phyloP scores from a whole-genome alignment of 192 early-diverging fungal genomes.

The Gigaspora rosea region DNA sequence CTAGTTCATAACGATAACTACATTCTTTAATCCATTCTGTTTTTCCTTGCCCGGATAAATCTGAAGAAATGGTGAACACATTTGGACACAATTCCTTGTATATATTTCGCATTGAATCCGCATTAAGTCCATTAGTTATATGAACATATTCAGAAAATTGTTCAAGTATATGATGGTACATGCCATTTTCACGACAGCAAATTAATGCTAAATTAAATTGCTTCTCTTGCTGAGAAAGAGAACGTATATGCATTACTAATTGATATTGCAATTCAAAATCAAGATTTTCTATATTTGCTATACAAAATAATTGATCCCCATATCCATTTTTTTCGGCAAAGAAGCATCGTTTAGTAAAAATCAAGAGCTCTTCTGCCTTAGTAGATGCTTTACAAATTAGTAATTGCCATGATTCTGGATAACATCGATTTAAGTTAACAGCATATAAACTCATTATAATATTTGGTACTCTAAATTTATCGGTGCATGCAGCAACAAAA shows the following conservation, averaged over 20 bases:
- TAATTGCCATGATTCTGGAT: constrained; percentile 34
- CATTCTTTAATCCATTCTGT: constrained; percentile 28
- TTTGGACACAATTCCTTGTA: constrained; percentile 31
- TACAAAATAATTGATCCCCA: constrained; percentile 19
- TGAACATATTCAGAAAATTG: constrained; percentile 34
- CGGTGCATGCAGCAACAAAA: constrained; percentile 32
- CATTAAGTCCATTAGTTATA: constrained; percentile 21
- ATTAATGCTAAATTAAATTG: constrained; percentile 27
- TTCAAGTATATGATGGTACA: constrained; percentile 33
- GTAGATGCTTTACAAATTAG: constrained; percentile 31
- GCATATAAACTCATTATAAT: constrained; percentile 34
- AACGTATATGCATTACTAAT: constrained; percentile 20
- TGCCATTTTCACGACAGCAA: constrained; percentile 21
- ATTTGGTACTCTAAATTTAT: constrained; percentile 29
- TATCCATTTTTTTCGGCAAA: constrained; percentile 29
- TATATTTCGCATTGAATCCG: constrained; percentile 15
- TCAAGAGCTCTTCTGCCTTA: constrained; percentile 29
- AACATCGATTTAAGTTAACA: constrained; percentile 5
- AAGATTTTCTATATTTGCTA: constrained; percentile 32
- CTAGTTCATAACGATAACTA: not conserved
- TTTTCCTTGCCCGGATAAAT: constrained; percentile 31
- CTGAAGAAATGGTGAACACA: constrained; percentile 18
- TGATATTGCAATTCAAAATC: constrained; percentile 32
- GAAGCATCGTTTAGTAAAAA: constrained; percentile 33
- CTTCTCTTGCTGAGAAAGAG: not conserved